Evolutionary conservation across 768 basidiomycete species (phyloP), one percentile per base, ranked within the genome.

Genomic region (Leccinum truebloodii): DNA sequence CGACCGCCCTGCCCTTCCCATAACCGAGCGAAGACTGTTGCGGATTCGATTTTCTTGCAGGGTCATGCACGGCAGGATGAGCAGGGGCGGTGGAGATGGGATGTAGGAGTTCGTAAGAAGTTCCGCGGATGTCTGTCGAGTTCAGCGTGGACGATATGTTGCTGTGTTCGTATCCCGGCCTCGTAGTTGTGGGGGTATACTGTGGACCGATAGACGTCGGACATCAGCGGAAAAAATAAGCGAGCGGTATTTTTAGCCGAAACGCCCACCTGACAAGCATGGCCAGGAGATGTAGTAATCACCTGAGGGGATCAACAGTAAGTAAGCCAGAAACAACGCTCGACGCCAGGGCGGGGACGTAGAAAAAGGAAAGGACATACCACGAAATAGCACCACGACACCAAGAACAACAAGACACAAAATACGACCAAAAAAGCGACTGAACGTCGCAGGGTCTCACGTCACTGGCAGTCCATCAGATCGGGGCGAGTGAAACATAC

Each of bases 311-410:
- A 48, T 50, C 7, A 35, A 20, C 22, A 35, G 56, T 51, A 32
- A n/a, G 54, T 54, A 44, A 20, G n/a, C 41, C 41, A 28, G 22
- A n/a, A 35, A 35, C 13, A n/a, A 14, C 41, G 48, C n/a, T 30
- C 13, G 52, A 46, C 9, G 34, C 18, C 54, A 52, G n/a, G 44
- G 44, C 20, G 44, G 12, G 30, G 48, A 28, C 13, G 32, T 13
- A 30, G 35, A 51, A 52, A 57, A 28, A 44, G 28, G 71, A 20
- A 46, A 4, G 39, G 39, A 9, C 82, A 54, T 58, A 92, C 93
- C 81, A 83, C 85, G 22, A 81, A 58, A 75, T 95, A 96, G 14
- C 87, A 82, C 93, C 93, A 94, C 0, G 87, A 49, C 79, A 86
- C 81, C 83, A 93, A 83, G n/a, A 87, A 63, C 51, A 83, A 83